Evolutionary conservation across 768 basidiomycete genomes (phyloP).

Genomic region (Brasilioporus rufonigricans): DNA sequence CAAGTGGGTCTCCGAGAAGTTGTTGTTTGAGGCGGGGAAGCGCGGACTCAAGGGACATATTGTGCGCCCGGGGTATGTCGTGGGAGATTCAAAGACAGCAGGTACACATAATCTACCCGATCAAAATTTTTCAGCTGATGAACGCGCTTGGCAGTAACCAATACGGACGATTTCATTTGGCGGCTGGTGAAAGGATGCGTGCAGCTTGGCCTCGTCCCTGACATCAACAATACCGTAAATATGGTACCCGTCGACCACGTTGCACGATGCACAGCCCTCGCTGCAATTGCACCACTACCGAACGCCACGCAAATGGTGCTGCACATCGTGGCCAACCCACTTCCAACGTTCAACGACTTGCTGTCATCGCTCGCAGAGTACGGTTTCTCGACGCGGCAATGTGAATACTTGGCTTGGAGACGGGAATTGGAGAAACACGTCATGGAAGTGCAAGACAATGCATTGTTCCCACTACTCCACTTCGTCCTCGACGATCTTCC

Average conservation of each 20-base stretch:
- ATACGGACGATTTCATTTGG: slow-evolving; percentile 99
- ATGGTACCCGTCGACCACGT: slow-evolving; percentile 99
- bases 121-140: background rate
- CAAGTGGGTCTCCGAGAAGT: slow-evolving; percentile 98
- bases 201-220: slow-evolving; percentile 93
- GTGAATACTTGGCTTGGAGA: slow-evolving; percentile 92
- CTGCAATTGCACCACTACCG: slow-evolving; percentile 61
- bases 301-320: slow-evolving; percentile 54
- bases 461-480: slow-evolving; percentile 94
- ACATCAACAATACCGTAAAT: slow-evolving; percentile 98
- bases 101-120: slow-evolving; percentile 46
- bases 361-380: slow-evolving; percentile 70
- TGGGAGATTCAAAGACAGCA: slow-evolving; percentile 86
- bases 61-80: slow-evolving; percentile 92
- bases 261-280: slow-evolving; percentile 74
- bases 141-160: slow-evolving; percentile 63
- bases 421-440: slow-evolving; percentile 92
- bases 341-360: slow-evolving; percentile 86
- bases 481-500: slow-evolving; percentile 97
- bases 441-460: slow-evolving; percentile 92
- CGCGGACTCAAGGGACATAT: slow-evolving; percentile 85
- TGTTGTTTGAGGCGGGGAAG: slow-evolving; percentile 87
- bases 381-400: slow-evolving; percentile 74
- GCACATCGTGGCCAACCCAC: slow-evolving; percentile 84
- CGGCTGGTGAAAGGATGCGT: slow-evolving; percentile 97